Evolutionary conservation across 352 stramenopile genomes (phyloP), one percentile per base, ranked within the genome.

Genomic region (Thraustochytrium sp.): DNA sequence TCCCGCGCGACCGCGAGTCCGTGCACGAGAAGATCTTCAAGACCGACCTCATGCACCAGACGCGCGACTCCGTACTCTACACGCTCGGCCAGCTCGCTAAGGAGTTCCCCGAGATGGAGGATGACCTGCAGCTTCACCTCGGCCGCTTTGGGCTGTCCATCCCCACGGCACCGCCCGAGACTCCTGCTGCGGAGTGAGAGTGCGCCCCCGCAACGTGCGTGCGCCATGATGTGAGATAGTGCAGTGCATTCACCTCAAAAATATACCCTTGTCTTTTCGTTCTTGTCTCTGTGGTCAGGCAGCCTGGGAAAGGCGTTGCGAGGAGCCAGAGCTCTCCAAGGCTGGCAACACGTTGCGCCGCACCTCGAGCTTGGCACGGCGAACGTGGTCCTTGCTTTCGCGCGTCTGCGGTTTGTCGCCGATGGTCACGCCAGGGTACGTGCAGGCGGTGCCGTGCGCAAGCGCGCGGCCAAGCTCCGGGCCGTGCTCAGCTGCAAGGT

Each of bases 51-150:
- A 51, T 90, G 13, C 91, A 94, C 68, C 92, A 96, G 87, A 93
- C 94, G 68, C 91, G 89, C 61, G 90, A 89, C 80, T 92, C 88
- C 82, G 89, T 98, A 59, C 88, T 97, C 8, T 95, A 96, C 88
- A 95, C 94, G 38, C 87, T 98, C 4, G 90, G 93, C 5, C 93
- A 98, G 83, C 90, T 98, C 44, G 91, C 91, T 26, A 91, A 95
- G 65, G 93, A 97, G 88, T 98, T 97, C 84, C 92, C 94, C 3
- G 94, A 98, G 87, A 93, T 98, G 72, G 90, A 90, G 62, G 93
- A 97, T 64, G 56, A 87, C 23, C 85, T 98, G 31, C 88, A 90
- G 5, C 85, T 85, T 26, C 88, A 89, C 9, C 89, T 97, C 51
- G 88, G 91, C 38, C 90, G 90, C 8, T 89, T 88, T 31, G 91